Conservation (phyloP, 768 basidiomycete species). For the Termitomyces sp. region DNA sequence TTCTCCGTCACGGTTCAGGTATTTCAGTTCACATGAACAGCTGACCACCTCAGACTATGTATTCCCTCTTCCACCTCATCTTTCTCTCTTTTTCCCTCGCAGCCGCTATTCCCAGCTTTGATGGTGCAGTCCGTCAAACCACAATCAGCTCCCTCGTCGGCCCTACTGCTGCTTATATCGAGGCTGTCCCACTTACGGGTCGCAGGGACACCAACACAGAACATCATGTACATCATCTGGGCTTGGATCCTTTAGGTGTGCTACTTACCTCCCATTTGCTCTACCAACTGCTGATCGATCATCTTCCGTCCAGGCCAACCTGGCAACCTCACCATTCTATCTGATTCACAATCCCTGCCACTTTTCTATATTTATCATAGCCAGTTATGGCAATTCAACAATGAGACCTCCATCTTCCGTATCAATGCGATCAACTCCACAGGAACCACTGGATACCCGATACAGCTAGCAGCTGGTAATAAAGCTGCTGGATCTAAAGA, state of each 20-base stretch:
- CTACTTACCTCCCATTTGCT: neutral
- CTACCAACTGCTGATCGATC: neutral
- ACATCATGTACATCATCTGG: conserved; percentile 22
- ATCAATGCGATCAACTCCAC: conserved; percentile 53
- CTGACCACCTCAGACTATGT: neutral
- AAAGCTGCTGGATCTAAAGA: conserved; percentile 32
- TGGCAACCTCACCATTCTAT: conserved; percentile 41
- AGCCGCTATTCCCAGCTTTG: conserved; percentile 33
- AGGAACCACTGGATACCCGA: conserved; percentile 31
- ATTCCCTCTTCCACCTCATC: conserved; percentile 12
- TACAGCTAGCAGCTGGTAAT: conserved; percentile 40
- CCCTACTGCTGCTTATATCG: conserved; percentile 34
- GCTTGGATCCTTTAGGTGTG: conserved; percentile 26
- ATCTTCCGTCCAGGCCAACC: conserved; percentile 28
- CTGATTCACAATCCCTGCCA: conserved; percentile 28
- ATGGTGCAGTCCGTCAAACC: conserved; percentile 25
- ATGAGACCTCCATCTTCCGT: conserved; percentile 48
- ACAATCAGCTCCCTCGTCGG: conserved; percentile 34
- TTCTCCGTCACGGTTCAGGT: conserved; percentile 16
- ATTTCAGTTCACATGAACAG: neutral
- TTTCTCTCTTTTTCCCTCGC: conserved; percentile 19
- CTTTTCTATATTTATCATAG: conserved; percentile 49
- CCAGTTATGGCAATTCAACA: conserved; percentile 48
- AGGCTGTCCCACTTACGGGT: conserved; percentile 24
- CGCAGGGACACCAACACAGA: conserved; percentile 6